A percentile compares a stretch with the other conserved stretches of the same genome.
Evolutionary conservation across 306 rosid genomes (phyloP).

Genomic region (Vigna unguiculata): DNA sequence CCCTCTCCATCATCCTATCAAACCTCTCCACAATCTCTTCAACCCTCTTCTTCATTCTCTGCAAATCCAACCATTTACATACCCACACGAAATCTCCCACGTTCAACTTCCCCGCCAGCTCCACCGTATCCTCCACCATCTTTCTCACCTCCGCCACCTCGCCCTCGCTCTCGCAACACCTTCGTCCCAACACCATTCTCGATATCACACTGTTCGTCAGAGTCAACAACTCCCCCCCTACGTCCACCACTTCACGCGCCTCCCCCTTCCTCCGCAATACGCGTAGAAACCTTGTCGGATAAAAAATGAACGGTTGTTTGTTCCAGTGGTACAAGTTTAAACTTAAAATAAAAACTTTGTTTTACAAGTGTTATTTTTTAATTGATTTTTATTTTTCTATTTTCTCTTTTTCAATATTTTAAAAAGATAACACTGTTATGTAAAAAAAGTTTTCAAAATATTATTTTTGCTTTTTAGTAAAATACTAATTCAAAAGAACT

Average conservation of each 20-base stretch:
- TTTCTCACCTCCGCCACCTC: constrained; percentile 54
- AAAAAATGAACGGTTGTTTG: no score
- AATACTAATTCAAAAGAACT: no score
- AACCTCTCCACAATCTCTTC: constrained; percentile 49
- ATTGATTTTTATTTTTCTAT: no score
- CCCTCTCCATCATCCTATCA: constrained; percentile 63
- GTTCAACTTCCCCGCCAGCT: constrained; percentile 57
- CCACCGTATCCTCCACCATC: constrained; percentile 53
- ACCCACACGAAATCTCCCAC: constrained; percentile 64
- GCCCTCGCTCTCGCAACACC: constrained; percentile 43
- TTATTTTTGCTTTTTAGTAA: no score
- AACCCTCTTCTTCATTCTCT: constrained; percentile 52
- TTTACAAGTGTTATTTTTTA: no score
- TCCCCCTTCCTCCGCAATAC: constrained; percentile 40
- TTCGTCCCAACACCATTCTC: constrained; percentile 55
- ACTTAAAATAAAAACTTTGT: no score
- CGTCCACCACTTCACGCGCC: constrained; percentile 45
- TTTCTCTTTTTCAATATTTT: no score
- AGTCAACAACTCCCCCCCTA: constrained; percentile 53
- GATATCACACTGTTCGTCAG: constrained; percentile 53
- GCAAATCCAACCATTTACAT: constrained; percentile 60
- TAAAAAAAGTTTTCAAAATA: no score
- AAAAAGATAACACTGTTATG: no score
- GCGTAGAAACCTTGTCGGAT: neutral
- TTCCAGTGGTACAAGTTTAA: no score